Conservation (phyloP, 2,329 filamentous ascomycete genomes). For the Zasmidium angulare region DNA sequence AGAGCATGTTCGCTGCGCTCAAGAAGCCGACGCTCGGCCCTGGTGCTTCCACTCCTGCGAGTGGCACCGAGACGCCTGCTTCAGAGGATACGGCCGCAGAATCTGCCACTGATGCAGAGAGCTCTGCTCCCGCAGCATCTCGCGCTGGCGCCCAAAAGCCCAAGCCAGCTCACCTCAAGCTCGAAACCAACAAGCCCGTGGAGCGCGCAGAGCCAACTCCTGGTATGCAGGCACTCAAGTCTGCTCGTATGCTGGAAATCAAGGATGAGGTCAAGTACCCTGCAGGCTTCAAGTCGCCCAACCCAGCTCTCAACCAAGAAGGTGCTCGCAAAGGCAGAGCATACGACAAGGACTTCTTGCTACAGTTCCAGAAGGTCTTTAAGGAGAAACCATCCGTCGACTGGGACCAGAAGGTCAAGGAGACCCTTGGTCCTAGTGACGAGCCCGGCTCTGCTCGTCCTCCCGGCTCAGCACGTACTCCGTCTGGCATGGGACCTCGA, state of each 20-base stretch:
- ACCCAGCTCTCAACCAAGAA: slow-evolving; percentile 83
- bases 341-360: slow-evolving; percentile 91
- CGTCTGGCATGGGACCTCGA: slow-evolving; percentile 49
- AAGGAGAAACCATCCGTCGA: slow-evolving; percentile 94
- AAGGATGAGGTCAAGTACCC: slow-evolving; percentile 77
- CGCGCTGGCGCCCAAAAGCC: slow-evolving; percentile 61
- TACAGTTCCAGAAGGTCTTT: slow-evolving; percentile 95
- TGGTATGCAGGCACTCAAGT: slow-evolving; percentile 88
- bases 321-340: slow-evolving; percentile 78
- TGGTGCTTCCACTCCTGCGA: slow-evolving; percentile 36
- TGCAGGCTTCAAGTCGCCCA: slow-evolving; percentile 79
- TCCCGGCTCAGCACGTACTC: slow-evolving; percentile 55
- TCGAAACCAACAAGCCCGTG: slow-evolving; percentile 80
- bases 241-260: slow-evolving; percentile 81
- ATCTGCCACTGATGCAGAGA: slow-evolving; percentile 8
- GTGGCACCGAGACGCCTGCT: slow-evolving; percentile 39
- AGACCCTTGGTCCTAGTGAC: slow-evolving; percentile 75
- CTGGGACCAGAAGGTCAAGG: slow-evolving; percentile 86
- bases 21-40: slow-evolving; percentile 53
- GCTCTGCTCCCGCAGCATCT: slow-evolving; percentile 23
- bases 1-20: slow-evolving; percentile 48
- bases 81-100: slow-evolving; percentile 39
- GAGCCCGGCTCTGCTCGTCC: slow-evolving; percentile 60
- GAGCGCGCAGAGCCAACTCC: slow-evolving; percentile 92
- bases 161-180: slow-evolving; percentile 86